phyloP scores from a whole-genome alignment of 495 filamentous ascomycete genomes.

The Oidiodendron maius region DNA sequence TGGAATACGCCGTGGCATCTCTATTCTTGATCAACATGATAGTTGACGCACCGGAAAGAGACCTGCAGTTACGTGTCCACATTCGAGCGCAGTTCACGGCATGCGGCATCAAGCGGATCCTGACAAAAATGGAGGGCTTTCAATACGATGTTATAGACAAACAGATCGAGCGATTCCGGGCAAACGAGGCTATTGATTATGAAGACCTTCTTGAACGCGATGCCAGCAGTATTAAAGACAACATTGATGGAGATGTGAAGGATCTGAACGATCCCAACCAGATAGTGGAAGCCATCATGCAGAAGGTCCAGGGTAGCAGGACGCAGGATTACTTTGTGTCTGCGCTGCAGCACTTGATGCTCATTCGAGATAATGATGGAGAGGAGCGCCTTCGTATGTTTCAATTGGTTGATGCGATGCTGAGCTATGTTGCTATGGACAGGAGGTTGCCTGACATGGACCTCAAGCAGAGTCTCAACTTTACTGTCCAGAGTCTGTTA shows the following conservation, averaged over 20 bases:
- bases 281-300: constrained; percentile 90
- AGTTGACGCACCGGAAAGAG: constrained; percentile 82
- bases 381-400: constrained; percentile 95
- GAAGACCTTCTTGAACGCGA: constrained; percentile 94
- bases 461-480: constrained; percentile 92
- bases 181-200: constrained; percentile 95
- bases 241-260: constrained; percentile 83
- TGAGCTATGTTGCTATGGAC: constrained; percentile 99
- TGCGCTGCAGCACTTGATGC: constrained; percentile 87
- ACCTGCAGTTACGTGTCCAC: constrained; percentile 87
- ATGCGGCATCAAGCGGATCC: constrained; percentile 90
- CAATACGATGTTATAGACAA: constrained; percentile 98
- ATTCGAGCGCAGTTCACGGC: constrained; percentile 94
- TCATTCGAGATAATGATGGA: constrained; percentile 87
- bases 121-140: constrained; percentile 97
- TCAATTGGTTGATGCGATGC: constrained; percentile 95
- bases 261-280: constrained; percentile 91
- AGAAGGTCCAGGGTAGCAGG: constrained; percentile 74
- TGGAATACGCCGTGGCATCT: constrained; percentile 97
- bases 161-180: constrained; percentile 88
- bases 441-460: constrained; percentile 93
- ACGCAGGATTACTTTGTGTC: constrained; percentile 95
- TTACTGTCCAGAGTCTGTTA: constrained; percentile 90
- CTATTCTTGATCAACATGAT: constrained; percentile 96
- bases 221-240: constrained; percentile 83